A percentile compares a stretch with the other conserved stretches of the same genome.
Evolutionary conservation across 176 grass and related monocot species (phyloP).

Genomic region (Saccharum spontaneum): DNA sequence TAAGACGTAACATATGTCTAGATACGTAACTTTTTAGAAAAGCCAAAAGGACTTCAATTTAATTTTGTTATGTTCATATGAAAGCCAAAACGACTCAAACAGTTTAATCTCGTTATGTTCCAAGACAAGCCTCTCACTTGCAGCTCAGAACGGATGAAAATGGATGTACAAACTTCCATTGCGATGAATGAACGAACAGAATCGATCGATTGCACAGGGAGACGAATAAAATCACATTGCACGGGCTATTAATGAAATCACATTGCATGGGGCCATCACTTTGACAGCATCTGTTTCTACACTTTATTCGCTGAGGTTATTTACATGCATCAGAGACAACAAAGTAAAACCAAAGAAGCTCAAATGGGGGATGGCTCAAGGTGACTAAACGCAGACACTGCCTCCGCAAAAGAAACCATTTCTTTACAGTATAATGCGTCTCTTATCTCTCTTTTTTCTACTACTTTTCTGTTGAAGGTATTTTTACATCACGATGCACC

Average conservation of each 20-base stretch:
- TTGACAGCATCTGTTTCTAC: conserved; percentile 24
- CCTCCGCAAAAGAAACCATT: background rate
- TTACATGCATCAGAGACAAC: conserved; percentile 38
- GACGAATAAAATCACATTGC: background rate
- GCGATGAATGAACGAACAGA: background rate
- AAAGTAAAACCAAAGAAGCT: conserved; percentile 10
- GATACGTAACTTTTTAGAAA: too few relatives aligned
- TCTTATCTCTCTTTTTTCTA: conserved; percentile 7
- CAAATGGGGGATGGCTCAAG: conserved; percentile 18
- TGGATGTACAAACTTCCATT: too few relatives aligned
- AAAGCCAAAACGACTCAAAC: too few relatives aligned
- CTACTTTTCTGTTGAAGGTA: conserved; percentile 18
- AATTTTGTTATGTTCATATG: too few relatives aligned
- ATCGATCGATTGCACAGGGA: background rate
- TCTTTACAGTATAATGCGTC: conserved; percentile 62
- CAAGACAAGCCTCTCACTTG: too few relatives aligned
- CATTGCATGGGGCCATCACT: background rate
- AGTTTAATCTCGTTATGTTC: too few relatives aligned
- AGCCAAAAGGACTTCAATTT: too few relatives aligned
- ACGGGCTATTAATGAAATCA: background rate
- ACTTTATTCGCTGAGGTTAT: conserved; percentile 35
- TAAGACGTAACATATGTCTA: too few relatives aligned
- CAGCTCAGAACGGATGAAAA: too few relatives aligned
- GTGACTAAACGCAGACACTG: conserved; percentile 34
- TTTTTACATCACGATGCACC: conserved; percentile 77